These are phyloP conservation scores for Fusarium transvaalense DNA, from an alignment of 2,329 filamentous ascomycete genomes.

Conservation along the genomic window DNA sequence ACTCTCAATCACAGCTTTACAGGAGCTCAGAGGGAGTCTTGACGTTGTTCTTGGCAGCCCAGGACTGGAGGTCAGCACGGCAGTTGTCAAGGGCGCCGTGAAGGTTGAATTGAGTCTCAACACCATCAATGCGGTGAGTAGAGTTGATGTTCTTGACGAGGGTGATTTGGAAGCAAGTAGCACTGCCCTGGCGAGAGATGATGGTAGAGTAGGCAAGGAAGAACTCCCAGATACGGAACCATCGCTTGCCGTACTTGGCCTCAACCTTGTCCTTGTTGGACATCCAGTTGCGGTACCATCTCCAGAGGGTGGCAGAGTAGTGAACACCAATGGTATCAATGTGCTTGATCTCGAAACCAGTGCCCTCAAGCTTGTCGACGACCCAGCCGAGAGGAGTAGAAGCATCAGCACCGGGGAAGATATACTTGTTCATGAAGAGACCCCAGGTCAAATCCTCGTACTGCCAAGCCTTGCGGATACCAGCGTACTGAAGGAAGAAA, in stretches of 20 bases:
- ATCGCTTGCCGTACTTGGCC: constrained; percentile 93
- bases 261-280: constrained; percentile 91
- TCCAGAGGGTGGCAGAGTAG: constrained; percentile 96
- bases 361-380: constrained; percentile 84
- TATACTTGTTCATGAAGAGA: constrained; percentile 99
- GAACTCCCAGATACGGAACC: constrained; percentile 97
- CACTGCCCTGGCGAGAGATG: constrained; percentile 84
- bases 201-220: constrained; percentile 92
- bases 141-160: constrained; percentile 95
- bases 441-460: constrained; percentile 99
- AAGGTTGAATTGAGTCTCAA: constrained; percentile 77
- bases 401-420: constrained; percentile 97
- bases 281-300: constrained; percentile 99
- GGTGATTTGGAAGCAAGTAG: constrained; percentile 90
- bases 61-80: constrained; percentile 52
- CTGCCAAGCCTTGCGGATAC: constrained; percentile 94
- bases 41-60: constrained; percentile 56
- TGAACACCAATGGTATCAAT: constrained; percentile 96
- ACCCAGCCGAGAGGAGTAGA: constrained; percentile 93
- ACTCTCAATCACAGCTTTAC: constrained; percentile 14
- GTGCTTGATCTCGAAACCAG: constrained; percentile 80
- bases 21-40: constrained; percentile 51
- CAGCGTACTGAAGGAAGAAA: constrained; percentile 96
- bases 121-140: constrained; percentile 84
- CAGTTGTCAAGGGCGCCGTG: constrained; percentile 67